Evolutionary conservation across 169 alveolate species (phyloP).

Genomic region (Cytauxzoon felis): DNA sequence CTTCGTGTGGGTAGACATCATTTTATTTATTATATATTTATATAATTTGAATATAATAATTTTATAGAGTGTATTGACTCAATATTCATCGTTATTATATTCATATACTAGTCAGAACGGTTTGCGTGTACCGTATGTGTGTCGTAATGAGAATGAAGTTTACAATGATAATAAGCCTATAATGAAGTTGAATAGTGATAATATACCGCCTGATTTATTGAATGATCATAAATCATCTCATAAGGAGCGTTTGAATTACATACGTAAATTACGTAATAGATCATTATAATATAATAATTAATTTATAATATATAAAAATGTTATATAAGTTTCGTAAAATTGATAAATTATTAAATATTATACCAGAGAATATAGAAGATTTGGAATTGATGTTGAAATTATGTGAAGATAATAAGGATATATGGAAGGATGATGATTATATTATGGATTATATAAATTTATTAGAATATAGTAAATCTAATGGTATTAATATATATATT

Average conservation of each 20-base stretch:
- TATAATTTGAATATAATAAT: neutral
- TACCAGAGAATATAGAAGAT: too few species aligned
- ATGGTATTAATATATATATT: neutral
- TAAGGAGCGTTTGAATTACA: constrained; percentile 7
- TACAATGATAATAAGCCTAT: constrained; percentile 4
- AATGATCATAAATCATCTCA: constrained; percentile 3
- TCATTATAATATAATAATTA: too few species aligned
- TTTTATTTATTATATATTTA: too few species aligned
- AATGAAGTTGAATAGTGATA: neutral
- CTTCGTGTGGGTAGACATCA: too few species aligned
- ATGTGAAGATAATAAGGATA: too few species aligned
- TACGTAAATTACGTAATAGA: neutral
- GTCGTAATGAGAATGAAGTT: neutral
- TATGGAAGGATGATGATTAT: too few species aligned
- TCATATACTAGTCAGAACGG: neutral
- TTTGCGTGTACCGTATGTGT: constrained; percentile 7
- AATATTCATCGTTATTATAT: neutral
- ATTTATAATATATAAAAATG: too few species aligned
- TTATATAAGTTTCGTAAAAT: too few species aligned
- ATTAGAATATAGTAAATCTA: neutral
- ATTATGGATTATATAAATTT: neutral
- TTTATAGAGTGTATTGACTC: neutral
- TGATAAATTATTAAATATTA: too few species aligned
- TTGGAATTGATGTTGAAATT: too few species aligned
- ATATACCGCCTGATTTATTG: neutral